Conservation (phyloP, 2,329 filamentous ascomycete species). For the Diaporthe sp. region DNA sequence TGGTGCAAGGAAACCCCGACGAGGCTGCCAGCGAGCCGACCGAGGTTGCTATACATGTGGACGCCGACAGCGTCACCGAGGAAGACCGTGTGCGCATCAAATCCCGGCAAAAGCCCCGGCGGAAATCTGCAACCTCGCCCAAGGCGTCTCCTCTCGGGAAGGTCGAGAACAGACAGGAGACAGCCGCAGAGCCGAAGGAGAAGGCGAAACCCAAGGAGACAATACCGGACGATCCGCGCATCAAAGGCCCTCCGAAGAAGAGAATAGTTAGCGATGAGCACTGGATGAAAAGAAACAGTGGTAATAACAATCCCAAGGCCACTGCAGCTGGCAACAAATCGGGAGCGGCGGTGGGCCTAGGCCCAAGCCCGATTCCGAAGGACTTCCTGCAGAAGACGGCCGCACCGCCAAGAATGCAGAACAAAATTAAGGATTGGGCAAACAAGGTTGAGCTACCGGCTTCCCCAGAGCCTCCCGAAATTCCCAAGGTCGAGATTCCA, state of each 20-base stretch:
- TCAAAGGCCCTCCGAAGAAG: conserved; percentile 82
- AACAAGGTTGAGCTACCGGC: conserved; percentile 66
- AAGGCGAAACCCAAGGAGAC: conserved; percentile 40
- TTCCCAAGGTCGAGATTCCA: conserved; percentile 50
- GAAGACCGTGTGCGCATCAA: conserved; percentile 72
- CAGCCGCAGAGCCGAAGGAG: conserved; percentile 37
- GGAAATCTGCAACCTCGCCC: conserved; percentile 38
- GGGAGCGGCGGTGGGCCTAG: conserved; percentile 41
- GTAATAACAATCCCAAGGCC: conserved; percentile 44
- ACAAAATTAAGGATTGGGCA: conserved; percentile 75
- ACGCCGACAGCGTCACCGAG: conserved; percentile 73
- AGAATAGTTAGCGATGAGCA: conserved; percentile 93
- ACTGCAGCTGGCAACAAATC: conserved; percentile 48
- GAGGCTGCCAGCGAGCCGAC: conserved; percentile 68
- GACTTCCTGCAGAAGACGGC: conserved; percentile 68
- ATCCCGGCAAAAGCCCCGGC: conserved; percentile 60
- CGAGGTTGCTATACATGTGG: conserved; percentile 71
- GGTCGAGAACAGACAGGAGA: conserved; percentile 45
- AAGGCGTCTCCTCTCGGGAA: conserved; percentile 51
- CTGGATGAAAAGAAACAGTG: conserved; percentile 74
- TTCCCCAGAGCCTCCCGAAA: conserved; percentile 53
- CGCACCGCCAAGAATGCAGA: conserved; percentile 68
- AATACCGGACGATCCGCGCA: conserved; percentile 54
- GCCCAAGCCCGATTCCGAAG: conserved; percentile 64
- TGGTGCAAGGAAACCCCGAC: conserved; percentile 65